Conservation (phyloP, 768 basidiomycete genomes). For the Russula sp. region DNA sequence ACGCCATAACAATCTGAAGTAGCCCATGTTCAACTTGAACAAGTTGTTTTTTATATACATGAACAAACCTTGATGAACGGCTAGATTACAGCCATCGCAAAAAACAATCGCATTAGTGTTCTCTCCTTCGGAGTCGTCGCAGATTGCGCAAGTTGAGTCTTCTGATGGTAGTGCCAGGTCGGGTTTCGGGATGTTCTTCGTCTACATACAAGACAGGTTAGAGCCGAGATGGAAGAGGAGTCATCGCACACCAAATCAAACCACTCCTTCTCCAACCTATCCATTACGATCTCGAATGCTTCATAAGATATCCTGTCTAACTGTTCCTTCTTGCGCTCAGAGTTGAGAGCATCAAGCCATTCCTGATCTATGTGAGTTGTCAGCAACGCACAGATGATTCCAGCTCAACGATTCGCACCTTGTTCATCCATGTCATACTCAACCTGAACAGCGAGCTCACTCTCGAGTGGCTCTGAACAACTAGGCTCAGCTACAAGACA, state of each 20-base stretch:
- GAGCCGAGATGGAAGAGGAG: conserved; percentile 2
- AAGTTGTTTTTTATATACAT: neutral
- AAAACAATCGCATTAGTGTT: conserved; percentile 99
- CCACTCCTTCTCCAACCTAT: conserved; percentile 98
- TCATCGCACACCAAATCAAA: conserved; percentile 72
- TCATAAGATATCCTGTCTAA: conserved; percentile 71
- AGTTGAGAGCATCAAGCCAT: conserved; percentile 85
- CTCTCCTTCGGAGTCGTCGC: conserved; percentile 97
- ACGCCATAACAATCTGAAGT: conserved; percentile 92
- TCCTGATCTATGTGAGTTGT: conserved; percentile 61
- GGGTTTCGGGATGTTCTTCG: conserved; percentile 87
- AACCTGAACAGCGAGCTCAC: conserved; percentile 85
- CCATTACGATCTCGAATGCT: conserved; percentile 93
- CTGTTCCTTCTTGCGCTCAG: conserved; percentile 71
- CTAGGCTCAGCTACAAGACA: neutral
- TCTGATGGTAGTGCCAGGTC: conserved; percentile 85
- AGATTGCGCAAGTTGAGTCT: conserved; percentile 94
- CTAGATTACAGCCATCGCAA: conserved; percentile 97
- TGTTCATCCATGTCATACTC: conserved; percentile 99
- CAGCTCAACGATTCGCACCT: conserved; percentile 40
- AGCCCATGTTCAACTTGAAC: neutral
- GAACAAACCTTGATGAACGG: conserved; percentile 91
- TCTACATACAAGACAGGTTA: conserved; percentile 38
- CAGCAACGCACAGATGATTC: neutral
- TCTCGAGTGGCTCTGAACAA: conserved; percentile 76